Conservation (phyloP, 768 basidiomycete species). For the Fomitopsis serialis region DNA sequence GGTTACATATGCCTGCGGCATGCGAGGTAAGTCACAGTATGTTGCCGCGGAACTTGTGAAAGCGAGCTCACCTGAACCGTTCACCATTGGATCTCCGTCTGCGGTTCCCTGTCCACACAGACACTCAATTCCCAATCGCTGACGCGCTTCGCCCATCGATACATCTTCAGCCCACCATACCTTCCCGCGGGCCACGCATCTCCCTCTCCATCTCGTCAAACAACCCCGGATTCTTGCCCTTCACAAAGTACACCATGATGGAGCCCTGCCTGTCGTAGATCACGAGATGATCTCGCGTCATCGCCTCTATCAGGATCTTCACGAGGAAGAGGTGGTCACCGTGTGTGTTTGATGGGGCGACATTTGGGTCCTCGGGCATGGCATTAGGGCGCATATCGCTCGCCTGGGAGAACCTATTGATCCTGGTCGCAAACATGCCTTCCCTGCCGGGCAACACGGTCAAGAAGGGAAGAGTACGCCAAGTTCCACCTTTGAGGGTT, state of each 20-base stretch:
- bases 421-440: constrained; percentile 1
- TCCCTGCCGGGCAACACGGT: background rate
- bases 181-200: constrained; percentile 13
- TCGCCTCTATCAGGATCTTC: constrained; percentile 28
- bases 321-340: constrained; percentile 32
- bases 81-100: constrained; percentile 14
- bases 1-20: too few species aligned
- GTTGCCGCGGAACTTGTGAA: too few species aligned
- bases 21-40: too few species aligned
- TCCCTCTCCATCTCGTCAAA: constrained; percentile 15
- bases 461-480: constrained; percentile 26
- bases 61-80: too few species aligned
- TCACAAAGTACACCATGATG: constrained; percentile 29
- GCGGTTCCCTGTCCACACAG: constrained; percentile 15
- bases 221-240: constrained; percentile 11
- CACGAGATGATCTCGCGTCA: constrained; percentile 11
- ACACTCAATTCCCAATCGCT: constrained; percentile 17
- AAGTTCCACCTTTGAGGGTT: constrained; percentile 33
- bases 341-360: constrained; percentile 26
- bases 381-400: constrained; percentile 20
- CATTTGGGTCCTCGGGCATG: background rate
- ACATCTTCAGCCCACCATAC: constrained; percentile 21
- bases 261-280: constrained; percentile 38
- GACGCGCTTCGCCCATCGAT: constrained; percentile 21
- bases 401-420: constrained; percentile 18